Percentiles rank a stretch among this genome's conserved stretches.
phyloP scores from a whole-genome alignment of 2,329 filamentous ascomycete species.

The Cladophialophora psammophila region DNA sequence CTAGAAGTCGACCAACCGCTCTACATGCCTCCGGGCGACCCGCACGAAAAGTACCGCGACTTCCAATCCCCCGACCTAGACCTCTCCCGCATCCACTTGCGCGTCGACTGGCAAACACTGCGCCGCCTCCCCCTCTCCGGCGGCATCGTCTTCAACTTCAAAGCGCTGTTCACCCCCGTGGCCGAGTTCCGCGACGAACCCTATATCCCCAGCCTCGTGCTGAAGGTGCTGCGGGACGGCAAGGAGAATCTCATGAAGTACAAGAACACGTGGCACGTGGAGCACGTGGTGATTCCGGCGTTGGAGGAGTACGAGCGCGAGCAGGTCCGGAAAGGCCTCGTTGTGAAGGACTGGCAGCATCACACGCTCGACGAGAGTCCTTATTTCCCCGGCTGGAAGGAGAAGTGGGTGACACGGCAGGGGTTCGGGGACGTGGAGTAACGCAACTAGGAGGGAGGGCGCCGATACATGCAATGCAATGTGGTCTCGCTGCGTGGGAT shows the following conservation, averaged over 20 bases:
- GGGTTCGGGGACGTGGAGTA: constrained; percentile 53
- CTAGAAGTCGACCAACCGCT: constrained; percentile 77
- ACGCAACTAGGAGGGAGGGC: not conserved
- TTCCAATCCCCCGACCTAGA: constrained; percentile 65
- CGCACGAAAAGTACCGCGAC: constrained; percentile 67
- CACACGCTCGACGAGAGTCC: constrained; percentile 76
- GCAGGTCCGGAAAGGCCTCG: constrained; percentile 69
- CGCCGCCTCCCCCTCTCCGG: constrained; percentile 78
- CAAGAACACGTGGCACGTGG: constrained; percentile 81
- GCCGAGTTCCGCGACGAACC: constrained; percentile 74
- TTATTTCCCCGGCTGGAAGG: constrained; percentile 78
- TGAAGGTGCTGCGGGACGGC: constrained; percentile 73
- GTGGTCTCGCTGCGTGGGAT: too few species aligned
- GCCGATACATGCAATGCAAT: too few species aligned
- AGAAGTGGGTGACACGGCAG: constrained; percentile 73
- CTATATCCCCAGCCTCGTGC: constrained; percentile 71
- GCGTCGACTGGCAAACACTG: constrained; percentile 89
- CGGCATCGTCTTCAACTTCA: constrained; percentile 85
- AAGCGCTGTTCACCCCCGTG: constrained; percentile 80
- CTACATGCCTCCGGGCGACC: constrained; percentile 74
- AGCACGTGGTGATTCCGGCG: constrained; percentile 73
- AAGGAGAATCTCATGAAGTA: constrained; percentile 77
- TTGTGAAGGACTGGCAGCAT: constrained; percentile 69
- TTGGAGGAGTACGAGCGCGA: constrained; percentile 69
- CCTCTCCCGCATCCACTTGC: constrained; percentile 68